Base-by-base conservation (phyloP, 768 basidiomycete species). In the Termitomyces titanicus region DNA sequence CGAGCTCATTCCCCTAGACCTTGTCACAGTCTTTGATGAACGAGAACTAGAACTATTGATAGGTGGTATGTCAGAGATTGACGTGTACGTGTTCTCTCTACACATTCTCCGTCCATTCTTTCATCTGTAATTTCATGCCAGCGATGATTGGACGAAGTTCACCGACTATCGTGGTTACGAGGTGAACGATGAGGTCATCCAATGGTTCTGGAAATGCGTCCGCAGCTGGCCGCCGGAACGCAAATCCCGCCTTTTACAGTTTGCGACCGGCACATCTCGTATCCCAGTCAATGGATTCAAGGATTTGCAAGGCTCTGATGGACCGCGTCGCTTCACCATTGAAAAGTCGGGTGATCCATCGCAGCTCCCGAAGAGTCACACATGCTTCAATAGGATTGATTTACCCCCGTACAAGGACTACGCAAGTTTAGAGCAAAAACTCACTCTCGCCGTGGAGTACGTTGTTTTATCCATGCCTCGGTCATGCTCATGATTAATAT, bases 141-240 rank as follows among this genome's bases (percentile, higher is more conserved):
- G 90, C 60, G 94, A 98, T 61, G 96, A 97, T 70, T 98, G 97
- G 97, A 92, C 88, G 67, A 98, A 98, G 76, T 97, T 95, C 74
- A 99, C 97, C 35, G 97, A 98, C 70, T 98, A 98, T 74, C 88
- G 96, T 61, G 96, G 94, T 15, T 96, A 95, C 67, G 92, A 94
- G 73, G 85, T 92, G 73, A 90, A 88, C 64, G 94, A 96, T 67
- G 93, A 96, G 66, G 92, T 95, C 46, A 95, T 99, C 54, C 94
- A 98, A 67, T 99, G 97, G 97, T 99, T 99, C 88, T 99, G 97
- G 97, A 94, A 98, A 75, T 94, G 93, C 64, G 92, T 99, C 43
- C 89, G 92, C 62, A 85, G 88, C 63, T 99, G 97, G 97, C 96
- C 97, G 11, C 87, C 96, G 0, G 97, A 99, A 77, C 88, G 95